Evolutionary conservation across 768 basidiomycete genomes (phyloP).

Genomic region (Scleroderma citrinum): DNA sequence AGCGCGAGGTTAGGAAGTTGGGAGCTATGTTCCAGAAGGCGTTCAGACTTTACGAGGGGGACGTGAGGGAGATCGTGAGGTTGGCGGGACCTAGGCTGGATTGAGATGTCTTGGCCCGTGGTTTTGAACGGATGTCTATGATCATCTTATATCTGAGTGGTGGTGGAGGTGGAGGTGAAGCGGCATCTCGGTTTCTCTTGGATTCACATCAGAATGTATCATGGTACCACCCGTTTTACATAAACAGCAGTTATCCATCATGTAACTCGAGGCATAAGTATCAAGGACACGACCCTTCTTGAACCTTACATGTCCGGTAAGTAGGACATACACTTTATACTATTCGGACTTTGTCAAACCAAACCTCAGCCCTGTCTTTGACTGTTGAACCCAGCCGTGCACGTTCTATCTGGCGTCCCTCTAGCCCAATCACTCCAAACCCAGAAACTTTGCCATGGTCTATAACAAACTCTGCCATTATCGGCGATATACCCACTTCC

Average conservation of each 20-base stretch:
- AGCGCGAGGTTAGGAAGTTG: conserved; percentile 81
- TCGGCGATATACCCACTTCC: conserved; percentile 1
- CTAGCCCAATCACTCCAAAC: conserved; percentile 19
- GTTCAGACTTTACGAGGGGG: conserved; percentile 86
- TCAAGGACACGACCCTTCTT: too few species aligned
- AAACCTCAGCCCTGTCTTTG: conserved; percentile 25
- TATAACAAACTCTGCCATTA: conserved; percentile 18
- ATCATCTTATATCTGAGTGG: too few species aligned
- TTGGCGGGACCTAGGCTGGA: conserved; percentile 63
- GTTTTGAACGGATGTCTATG: too few species aligned
- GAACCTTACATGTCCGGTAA: too few species aligned
- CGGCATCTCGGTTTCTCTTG: too few species aligned
- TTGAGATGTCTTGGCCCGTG: conserved; percentile 1
- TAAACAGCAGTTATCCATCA: too few species aligned
- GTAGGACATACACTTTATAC: too few species aligned
- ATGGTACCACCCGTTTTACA: too few species aligned
- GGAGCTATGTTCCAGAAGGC: conserved; percentile 93
- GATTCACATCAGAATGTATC: too few species aligned
- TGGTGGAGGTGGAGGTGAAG: too few species aligned
- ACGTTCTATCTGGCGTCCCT: conserved; percentile 15
- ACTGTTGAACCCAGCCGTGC: conserved; percentile 14
- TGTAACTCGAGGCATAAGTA: too few species aligned
- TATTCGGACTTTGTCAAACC: conserved; percentile 22
- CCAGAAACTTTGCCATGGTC: conserved; percentile 24
- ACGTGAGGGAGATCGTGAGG: conserved; percentile 75